Evolutionary conservation across 2,329 filamentous ascomycete genomes (phyloP), one percentile per base, ranked within the genome.

Genomic region (Fusarium bulbicola): DNA sequence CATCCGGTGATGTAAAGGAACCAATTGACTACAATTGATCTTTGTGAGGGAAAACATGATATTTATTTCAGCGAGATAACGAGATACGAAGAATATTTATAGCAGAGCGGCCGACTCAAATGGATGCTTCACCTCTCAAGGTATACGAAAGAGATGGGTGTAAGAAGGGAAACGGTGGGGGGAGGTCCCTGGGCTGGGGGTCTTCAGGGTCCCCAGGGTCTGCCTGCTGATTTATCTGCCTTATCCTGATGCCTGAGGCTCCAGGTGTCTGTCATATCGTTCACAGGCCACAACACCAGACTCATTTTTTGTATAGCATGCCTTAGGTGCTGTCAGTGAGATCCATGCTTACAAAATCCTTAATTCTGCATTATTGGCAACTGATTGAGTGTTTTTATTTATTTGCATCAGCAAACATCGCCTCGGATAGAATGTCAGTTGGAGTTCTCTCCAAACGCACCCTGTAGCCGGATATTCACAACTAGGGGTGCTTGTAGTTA

Each of bases 191-290:
- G 32, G 32, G 32, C 32, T 34, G 21, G 30, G 32, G 30, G 13
- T 37, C 28, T 53, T 21, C 50, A 28, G 53, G 26, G 16, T 37
- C 34, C 37, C 26, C 49, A 16, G 53, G 26, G 14, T 15, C 16
- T 46, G 18, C 26, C 24, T 42, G 63, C 54, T 68, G 63, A 72
- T 54, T 72, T 56, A 64, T 68, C 59, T 21, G 43, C 66, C 66
- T 72, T 16, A 53, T 39, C 30, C 26, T 53, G 13, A 12, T 45
- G 70, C 70, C 70, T 73, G n/a, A 68, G 28, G 37, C 20, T 30
- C 61, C n/a, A 71, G 70, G 62, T 70, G 30, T 68, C 50, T 39
- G 34, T 63, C 46, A 42, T 39, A 6, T 18, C 12, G 36, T 73
- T 49, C 26, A 24, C 37, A 37, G 39, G 26, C 50, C 24, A 50